Evolutionary conservation across 192 early-diverging fungal genomes (phyloP), one percentile per base, ranked within the genome.

Genomic region (Ambispora gerdemannii): DNA sequence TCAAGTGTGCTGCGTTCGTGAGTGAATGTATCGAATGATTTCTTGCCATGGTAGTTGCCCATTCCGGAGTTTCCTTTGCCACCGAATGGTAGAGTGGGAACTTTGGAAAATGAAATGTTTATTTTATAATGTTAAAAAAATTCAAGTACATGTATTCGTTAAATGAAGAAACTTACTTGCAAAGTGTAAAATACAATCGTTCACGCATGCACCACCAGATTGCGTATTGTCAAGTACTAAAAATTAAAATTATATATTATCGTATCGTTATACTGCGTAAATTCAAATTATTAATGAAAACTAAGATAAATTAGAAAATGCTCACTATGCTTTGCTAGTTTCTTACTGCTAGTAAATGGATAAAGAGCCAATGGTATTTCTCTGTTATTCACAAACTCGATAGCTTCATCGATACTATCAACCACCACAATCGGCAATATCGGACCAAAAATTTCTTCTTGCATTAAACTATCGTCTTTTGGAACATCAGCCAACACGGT

Each of bases 401-500:
- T 77, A 4, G 87, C 89, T 49, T 88, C 87, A 19, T 90, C 82
- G 8, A 90, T 32, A 27, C 76, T 79, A 67, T 88, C 82, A 58
- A 87, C 86, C 2, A 82, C 72, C 25, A 96, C 56, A 62, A 98
- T 81, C 17, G 93, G 93, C 65, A 98, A 75, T 34, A 96, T 75
- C 3, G 96, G 96, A 22, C 93, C 96, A 84, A 98, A 97, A 47
- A 98, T 74, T 77, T 98, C 96, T 30, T 88, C 87, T 22, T 80
- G 56, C 94, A 96, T 93, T 64, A 91, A 75, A 7, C 73, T 60
- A 50, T 84, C 80, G 71, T 81, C 80, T 8, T 82, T 72, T 4
- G 73, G 50, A 20, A 97, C 92, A 24, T 90, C 84, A 10, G 86
- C 76, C n/a, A 98, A 72, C 20, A 97, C 71, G 6, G 92, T 94